Evolutionary conservation across 768 basidiomycete species (phyloP), one percentile per base, ranked within the genome.

Genomic region (Leucogyrophana mollusca): DNA sequence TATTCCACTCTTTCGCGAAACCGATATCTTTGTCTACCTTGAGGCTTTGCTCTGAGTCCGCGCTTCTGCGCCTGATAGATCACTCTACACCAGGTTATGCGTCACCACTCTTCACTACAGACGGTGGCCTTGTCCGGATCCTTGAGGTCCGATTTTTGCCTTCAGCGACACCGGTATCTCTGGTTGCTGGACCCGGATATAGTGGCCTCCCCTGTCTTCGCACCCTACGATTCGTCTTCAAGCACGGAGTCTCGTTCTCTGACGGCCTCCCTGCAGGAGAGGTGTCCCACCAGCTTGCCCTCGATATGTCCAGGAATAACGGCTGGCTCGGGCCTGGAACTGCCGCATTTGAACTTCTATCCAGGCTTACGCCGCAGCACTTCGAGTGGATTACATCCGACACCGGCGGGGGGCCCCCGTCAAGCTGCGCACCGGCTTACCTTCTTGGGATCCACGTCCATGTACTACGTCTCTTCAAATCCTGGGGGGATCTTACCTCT

Each of bases 261-360:
- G 11, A 33, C 35, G 32, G 34, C 22, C 2, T 34, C 22, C 14
- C 33, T 7, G 42, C 30, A 25, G 21, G 13, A 33, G 33, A 43
- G 30, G 11, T 47, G 24, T 2, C 32, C 17, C 17, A 43, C 13
- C 24, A 13, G 14, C 34, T 48, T 22, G 21, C 34, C 9, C 7
- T 40, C 0, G 22, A 24, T 24, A 30, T 22, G 24, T n/a, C 17
- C 7, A 3, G 23, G 17, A 17, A 18, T 9, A 20, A n/a, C 11
- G 21, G 4, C 7, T 47, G 46, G 41, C 27, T 47, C 4, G 21
- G 46, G 11, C 16, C 16, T 14, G 46, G 42, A 22, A 42, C 46
- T n/a, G 39, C 46, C 6, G 30, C 34, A 43, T 47, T 44, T 14
- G 33, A 43, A 42, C 21, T 47, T 22, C 34, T 43, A 39, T 48